Base-by-base conservation (phyloP, 148 eudicot genomes). In the Arctostaphylos glauca region DNA sequence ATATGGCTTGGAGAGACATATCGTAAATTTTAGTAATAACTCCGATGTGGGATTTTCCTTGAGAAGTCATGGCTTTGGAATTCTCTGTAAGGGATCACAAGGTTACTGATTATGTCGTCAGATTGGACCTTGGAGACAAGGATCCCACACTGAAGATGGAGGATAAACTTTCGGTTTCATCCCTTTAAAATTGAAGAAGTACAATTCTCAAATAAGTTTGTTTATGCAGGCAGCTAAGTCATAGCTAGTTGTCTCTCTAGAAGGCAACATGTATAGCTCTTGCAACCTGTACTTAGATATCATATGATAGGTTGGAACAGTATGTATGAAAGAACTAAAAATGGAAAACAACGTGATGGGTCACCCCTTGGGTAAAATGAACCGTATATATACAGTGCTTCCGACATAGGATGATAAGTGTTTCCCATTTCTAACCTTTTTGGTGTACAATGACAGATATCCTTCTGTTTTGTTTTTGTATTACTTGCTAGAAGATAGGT, bases 61-160 rank as follows among this genome's bases (percentile, higher is more conserved):
- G 77, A 74, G 31, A 70, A 41, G 31, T 74, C 53, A n/a, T 74
- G 31, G 38, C 54, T 72, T 72, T 72, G 21, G 52, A 23, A 44
- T 18, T 72, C 52, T 72, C 21, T 18, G 47, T 0, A 48, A 47
- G 77, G 55, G 16, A 47, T 74, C 9, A 47, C n/a, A 38, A 47
- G 77, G 54, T 74, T 48, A 48, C 31, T 48, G 38, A 47, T 74
- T 47, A 10, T 2, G 15, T 23, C 54, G 47, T 47, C 41, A 3
- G 15, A 19, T 74, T 74, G 55, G 55, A 74, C 21, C n/a, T 74
- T 74, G 55, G 77, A 74, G 3, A 74, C 77, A 54, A 54, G 19
- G 9, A 2, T 47, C 55, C 55, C 3, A 18, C 76, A 44, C 19
- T 15, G 75, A 12, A n/a, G n/a, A n/a, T n/a, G n/a, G n/a, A n/a